Evolutionary conservation across 805 yeast species (phyloP).

Genomic region (Barnettozyma sp.): DNA sequence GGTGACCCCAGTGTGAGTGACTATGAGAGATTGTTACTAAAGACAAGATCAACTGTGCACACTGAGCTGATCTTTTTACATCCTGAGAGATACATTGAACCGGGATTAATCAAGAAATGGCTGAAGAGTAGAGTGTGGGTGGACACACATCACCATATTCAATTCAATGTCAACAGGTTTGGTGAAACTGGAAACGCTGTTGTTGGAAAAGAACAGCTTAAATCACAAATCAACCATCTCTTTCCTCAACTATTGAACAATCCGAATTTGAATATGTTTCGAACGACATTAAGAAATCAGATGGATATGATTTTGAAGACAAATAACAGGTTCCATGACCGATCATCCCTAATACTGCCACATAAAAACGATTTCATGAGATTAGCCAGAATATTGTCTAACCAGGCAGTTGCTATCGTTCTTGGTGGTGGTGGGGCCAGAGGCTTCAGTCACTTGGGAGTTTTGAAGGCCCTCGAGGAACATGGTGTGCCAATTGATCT

Average conservation of each 20-base stretch:
- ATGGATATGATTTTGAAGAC: conserved; percentile 33
- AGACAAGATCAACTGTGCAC: conserved; percentile 75
- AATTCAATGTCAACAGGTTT: conserved; percentile 39
- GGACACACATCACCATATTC: conserved; percentile 87
- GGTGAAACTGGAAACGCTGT: neutral
- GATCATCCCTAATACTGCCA: conserved; percentile 29
- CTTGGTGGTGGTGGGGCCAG: conserved; percentile 98
- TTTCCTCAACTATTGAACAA: conserved; percentile 11
- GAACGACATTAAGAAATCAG: conserved; percentile 26
- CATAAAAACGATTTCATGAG: conserved; percentile 88
- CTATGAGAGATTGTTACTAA: conserved; percentile 68
- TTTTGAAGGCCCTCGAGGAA: conserved; percentile 84
- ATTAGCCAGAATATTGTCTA: conserved; percentile 81
- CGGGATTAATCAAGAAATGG: conserved; percentile 85
- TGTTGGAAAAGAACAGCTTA: neutral
- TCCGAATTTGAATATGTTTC: conserved; percentile 15
- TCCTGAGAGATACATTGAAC: conserved; percentile 71
- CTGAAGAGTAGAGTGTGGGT: conserved; percentile 84
- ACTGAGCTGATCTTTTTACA: conserved; percentile 83
- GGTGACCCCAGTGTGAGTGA: conserved; percentile 74
- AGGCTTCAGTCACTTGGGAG: conserved; percentile 88
- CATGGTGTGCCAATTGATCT: conserved; percentile 90
- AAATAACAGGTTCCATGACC: conserved; percentile 17
- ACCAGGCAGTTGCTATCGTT: conserved; percentile 90
- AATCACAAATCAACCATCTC: conserved; percentile 6